These are phyloP conservation scores for Canna indica DNA, from an alignment of 176 grass and related monocot species.

Conservation along the genomic window DNA sequence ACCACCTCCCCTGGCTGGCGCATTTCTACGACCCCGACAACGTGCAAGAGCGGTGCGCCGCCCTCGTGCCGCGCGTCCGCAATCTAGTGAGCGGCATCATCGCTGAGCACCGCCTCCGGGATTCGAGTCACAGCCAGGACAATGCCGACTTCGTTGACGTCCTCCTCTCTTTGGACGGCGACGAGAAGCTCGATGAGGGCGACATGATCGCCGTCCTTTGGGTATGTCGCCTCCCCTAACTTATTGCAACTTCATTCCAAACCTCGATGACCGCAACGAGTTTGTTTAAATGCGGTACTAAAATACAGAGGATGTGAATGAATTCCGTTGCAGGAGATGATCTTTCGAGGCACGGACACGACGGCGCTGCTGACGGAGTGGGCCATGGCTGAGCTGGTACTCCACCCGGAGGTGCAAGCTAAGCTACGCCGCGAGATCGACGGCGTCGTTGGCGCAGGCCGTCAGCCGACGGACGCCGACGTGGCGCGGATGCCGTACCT, in stretches of 20 bases:
- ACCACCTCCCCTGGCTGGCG: slow-evolving; percentile 56
- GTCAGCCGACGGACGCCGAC: slow-evolving; percentile 34
- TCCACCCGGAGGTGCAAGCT: slow-evolving; percentile 36
- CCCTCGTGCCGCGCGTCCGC: slow-evolving; percentile 44
- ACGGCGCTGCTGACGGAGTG: slow-evolving; percentile 74
- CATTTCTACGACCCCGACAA: slow-evolving; percentile 38
- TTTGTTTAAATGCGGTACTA: not conserved
- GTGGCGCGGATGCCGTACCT: slow-evolving; percentile 63
- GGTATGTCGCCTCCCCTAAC: slow-evolving; percentile 26
- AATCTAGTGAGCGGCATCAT: slow-evolving; percentile 43
- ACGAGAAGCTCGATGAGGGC: slow-evolving; percentile 50
- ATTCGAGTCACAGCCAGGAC: not conserved
- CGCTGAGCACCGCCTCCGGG: slow-evolving; percentile 27
- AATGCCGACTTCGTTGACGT: slow-evolving; percentile 57
- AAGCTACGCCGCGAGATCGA: slow-evolving; percentile 49
- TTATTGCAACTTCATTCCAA: not conserved
- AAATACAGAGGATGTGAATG: not conserved
- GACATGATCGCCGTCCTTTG: slow-evolving; percentile 71
- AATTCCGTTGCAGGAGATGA: slow-evolving; percentile 49
- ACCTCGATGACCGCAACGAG: too few relatives aligned
- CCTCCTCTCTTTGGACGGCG: slow-evolving; percentile 49
- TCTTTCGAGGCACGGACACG: slow-evolving; percentile 75
- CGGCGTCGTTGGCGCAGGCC: slow-evolving; percentile 6
- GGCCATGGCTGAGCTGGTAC: slow-evolving; percentile 70
- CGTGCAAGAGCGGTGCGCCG: slow-evolving; percentile 38